Evolutionary conservation across 495 filamentous ascomycete species (phyloP).

Genomic region (Penicillium lagena): DNA sequence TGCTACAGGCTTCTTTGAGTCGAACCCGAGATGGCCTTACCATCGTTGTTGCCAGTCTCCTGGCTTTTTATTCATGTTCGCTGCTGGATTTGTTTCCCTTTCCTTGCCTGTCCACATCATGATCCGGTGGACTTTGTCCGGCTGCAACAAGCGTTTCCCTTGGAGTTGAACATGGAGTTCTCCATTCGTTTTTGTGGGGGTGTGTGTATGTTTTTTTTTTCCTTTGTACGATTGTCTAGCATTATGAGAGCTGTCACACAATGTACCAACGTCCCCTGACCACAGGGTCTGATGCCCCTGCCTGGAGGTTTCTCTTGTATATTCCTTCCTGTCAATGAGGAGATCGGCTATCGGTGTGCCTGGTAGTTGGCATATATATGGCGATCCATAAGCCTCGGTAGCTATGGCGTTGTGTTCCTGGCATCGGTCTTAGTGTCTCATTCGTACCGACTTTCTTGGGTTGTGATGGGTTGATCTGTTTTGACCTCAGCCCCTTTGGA

Average conservation of each 20-base stretch:
- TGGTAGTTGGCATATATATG: too few species aligned
- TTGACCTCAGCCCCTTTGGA: conserved; percentile 8
- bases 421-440: too few species aligned
- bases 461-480: conserved; percentile 14
- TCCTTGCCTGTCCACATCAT: conserved; percentile 1
- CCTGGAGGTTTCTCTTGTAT: too few species aligned
- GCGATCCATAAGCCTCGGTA: too few species aligned
- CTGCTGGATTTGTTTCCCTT: too few species aligned
- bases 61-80: background rate
- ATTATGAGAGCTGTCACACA: conserved; percentile 14
- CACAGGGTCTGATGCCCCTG: too few species aligned
- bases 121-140: conserved; percentile 16
- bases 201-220: conserved; percentile 16
- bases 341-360: too few species aligned
- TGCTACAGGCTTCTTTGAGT: conserved; percentile 11
- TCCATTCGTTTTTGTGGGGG: conserved; percentile 16
- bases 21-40: too few species aligned
- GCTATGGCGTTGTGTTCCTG: too few species aligned
- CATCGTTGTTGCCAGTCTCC: background rate
- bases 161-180: conserved; percentile 21
- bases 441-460: conserved; percentile 6
- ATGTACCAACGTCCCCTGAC: conserved; percentile 13
- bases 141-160: conserved; percentile 9
- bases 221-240: conserved; percentile 22
- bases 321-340: too few species aligned